phyloP scores from a whole-genome alignment of 495 filamentous ascomycete species.

The Penicillium angulare region DNA sequence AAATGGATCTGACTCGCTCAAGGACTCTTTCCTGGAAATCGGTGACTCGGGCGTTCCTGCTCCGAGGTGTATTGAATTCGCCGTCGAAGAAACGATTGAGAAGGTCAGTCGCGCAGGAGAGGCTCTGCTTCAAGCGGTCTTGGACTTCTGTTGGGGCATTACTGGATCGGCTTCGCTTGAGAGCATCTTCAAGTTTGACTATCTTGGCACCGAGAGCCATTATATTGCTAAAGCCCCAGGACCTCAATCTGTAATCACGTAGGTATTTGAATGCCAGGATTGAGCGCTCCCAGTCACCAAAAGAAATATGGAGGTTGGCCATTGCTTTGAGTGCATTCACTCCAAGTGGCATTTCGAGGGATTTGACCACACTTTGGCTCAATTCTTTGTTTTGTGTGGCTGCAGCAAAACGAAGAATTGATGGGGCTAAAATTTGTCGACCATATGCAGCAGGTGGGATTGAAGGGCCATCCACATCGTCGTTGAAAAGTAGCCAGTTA shows the following conservation, averaged over 20 bases:
- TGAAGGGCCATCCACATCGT: slow-evolving; percentile 56
- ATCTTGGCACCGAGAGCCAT: slow-evolving; percentile 42
- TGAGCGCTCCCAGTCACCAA: slow-evolving; percentile 48
- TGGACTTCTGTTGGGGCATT: background rate
- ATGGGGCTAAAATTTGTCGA: slow-evolving; percentile 49
- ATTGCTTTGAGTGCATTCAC: slow-evolving; percentile 49
- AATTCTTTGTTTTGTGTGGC: slow-evolving; percentile 49
- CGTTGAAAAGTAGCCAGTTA: slow-evolving; percentile 52
- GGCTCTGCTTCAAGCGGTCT: slow-evolving; percentile 3
- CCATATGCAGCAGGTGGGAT: slow-evolving; percentile 49
- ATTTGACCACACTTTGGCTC: slow-evolving; percentile 40
- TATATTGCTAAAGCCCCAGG: slow-evolving; percentile 51
- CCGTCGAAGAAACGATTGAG: slow-evolving; percentile 32
- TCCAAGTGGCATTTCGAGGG: slow-evolving; percentile 37
- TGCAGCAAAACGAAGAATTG: slow-evolving; percentile 57
- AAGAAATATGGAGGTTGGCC: slow-evolving; percentile 47
- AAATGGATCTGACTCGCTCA: slow-evolving; percentile 20
- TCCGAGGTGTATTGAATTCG: slow-evolving; percentile 28
- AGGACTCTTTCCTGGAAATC: slow-evolving; percentile 32
- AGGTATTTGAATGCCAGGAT: slow-evolving; percentile 43
- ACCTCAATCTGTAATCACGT: slow-evolving; percentile 34
- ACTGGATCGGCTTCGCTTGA: slow-evolving; percentile 11
- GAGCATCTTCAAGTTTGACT: slow-evolving; percentile 31
- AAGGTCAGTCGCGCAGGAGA: slow-evolving; percentile 30
- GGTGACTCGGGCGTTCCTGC: slow-evolving; percentile 10